Conservation (phyloP, 179 eudicot genomes). For the Corrigiola litoralis region DNA sequence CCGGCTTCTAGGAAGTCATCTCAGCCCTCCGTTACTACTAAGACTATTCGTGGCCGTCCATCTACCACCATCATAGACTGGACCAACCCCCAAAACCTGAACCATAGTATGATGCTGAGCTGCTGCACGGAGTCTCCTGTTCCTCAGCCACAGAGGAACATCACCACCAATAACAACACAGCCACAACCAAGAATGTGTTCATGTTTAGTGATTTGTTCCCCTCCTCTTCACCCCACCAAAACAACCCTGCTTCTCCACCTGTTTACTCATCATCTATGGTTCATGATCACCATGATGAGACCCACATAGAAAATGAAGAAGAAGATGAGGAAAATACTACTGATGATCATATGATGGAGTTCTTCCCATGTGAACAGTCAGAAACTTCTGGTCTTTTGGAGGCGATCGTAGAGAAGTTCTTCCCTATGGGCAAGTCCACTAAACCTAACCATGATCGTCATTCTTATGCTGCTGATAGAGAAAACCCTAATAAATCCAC, state of each 20-base stretch:
- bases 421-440: constrained; percentile 27
- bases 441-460: constrained; percentile 5
- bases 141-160: constrained; percentile 4
- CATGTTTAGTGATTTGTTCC: constrained; percentile 20
- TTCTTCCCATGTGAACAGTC: constrained; percentile 23
- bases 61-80: neutral
- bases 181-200: constrained; percentile 2
- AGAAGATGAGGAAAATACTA: neutral
- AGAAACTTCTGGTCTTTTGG: constrained; percentile 26
- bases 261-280: neutral
- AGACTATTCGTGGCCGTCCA: constrained; percentile 7
- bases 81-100: neutral
- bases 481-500: too few species aligned
- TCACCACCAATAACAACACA: neutral
- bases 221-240: constrained; percentile 13
- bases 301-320: neutral
- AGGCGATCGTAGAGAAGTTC: constrained; percentile 30
- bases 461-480: too few species aligned
- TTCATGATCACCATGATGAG: neutral
- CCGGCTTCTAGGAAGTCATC: constrained; percentile 14
- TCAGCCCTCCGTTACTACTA: constrained; percentile 17
- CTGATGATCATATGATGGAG: constrained; percentile 5
- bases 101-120: neutral
- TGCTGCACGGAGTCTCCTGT: constrained; percentile 9
- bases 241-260: neutral